Conservation (phyloP, 345 rosid genomes). For the Lepidium africanum region DNA sequence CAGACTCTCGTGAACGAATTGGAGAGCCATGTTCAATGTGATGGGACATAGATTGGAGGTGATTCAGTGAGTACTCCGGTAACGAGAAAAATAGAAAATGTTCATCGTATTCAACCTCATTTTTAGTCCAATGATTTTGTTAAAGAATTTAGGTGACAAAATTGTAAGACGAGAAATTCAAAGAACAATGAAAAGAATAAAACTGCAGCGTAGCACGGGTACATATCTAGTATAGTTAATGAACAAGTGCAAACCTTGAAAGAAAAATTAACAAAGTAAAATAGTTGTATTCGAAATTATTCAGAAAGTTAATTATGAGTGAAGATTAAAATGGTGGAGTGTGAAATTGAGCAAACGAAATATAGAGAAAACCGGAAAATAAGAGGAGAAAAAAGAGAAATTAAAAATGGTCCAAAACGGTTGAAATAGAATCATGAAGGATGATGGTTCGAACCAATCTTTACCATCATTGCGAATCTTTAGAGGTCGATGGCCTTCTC, state of each 20-base stretch:
- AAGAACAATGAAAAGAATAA: too few relatives aligned
- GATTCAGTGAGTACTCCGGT: too few relatives aligned
- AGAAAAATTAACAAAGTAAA: background rate
- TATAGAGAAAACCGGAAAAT: background rate
- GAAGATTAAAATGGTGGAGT: constrained; percentile 11
- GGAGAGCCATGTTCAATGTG: too few relatives aligned
- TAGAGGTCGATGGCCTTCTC: constrained; percentile 44
- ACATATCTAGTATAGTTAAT: background rate
- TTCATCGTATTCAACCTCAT: too few relatives aligned
- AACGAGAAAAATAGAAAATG: too few relatives aligned
- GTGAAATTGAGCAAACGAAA: constrained; percentile 24
- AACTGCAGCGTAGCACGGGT: too few relatives aligned
- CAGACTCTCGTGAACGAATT: too few relatives aligned
- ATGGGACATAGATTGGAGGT: too few relatives aligned
- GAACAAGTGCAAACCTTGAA: background rate
- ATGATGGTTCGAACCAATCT: constrained; percentile 83
- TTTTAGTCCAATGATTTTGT: too few relatives aligned
- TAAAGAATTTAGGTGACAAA: too few relatives aligned
- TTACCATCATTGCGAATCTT: constrained; percentile 93
- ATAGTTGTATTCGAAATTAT: background rate
- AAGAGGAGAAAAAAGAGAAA: constrained; percentile 16
- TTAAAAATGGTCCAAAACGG: constrained; percentile 19
- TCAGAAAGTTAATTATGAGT: background rate
- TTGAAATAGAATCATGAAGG: constrained; percentile 24
- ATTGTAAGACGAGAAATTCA: too few relatives aligned